Base-by-base conservation (phyloP, 1,284 basidiomycete genomes). In the Malassezia cuniculi region DNA sequence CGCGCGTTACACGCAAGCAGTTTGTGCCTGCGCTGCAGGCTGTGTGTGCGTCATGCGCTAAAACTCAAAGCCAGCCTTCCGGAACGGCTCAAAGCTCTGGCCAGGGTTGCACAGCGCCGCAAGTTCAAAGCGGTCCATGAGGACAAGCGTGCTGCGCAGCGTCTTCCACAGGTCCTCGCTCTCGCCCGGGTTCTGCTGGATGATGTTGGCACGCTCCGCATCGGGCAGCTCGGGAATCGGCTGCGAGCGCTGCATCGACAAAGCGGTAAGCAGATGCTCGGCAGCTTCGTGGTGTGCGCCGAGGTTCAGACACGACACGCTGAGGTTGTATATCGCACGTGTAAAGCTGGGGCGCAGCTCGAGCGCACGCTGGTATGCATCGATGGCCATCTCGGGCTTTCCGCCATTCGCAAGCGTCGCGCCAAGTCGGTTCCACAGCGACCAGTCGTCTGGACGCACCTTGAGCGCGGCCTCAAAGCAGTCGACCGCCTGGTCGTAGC, bases 281-380 rank as follows among this genome's bases (percentile, higher is more conserved):
- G 85, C 85, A 0, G 93, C 90, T 71, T 99, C 90, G 59, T 85
- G 81, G 67, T 86, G 78, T 6, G 89, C 86, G 14, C 87, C 87
- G 34, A 97, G 87, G 65, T 97, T 97, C 48, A 97, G 69, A 65
- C 89, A 95, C 15, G 87, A 86, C 17, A 95, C 89, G 25, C 86
- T 87, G 24, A 97, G 82, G 62, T 97, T 99, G 68, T 93, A 95
- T 25, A 95, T 87, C 5, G 90, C 93, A 9, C 93, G 78, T 0
- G 93, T 95, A 66, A 94, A 97, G 2, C 86, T 89, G 11, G 93
- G 93, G 27, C 89, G 78, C 33, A 95, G 72, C 59, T 81, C 80
- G n/a, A 99, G 72, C 0, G 93, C 93, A 65, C 87, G 80, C 48
- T 84, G 76, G 68, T 97, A 99, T 10, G 87, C 89, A 27, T 85